A percentile compares a stretch with the other conserved stretches of the same genome.
phyloP scores from a whole-genome alignment of 2,329 filamentous ascomycete species.

The Colletotrichum destructivum region DNA sequence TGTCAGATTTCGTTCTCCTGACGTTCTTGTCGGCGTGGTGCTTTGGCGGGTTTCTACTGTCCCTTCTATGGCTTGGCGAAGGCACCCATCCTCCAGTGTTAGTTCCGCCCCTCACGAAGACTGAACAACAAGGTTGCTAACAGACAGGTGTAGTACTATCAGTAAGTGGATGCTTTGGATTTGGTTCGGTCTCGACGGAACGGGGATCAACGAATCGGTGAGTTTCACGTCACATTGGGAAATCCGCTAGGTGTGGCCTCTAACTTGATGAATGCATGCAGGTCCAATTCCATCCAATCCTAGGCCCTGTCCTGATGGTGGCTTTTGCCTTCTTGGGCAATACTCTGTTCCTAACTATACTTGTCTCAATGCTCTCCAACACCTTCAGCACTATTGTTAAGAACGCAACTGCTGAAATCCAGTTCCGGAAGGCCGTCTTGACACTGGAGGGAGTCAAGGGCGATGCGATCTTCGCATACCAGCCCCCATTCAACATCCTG shows the following conservation, averaged over 20 bases:
- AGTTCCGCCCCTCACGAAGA: slow-evolving; percentile 43
- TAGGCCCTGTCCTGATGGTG: slow-evolving; percentile 86
- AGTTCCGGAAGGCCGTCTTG: slow-evolving; percentile 84
- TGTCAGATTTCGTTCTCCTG: slow-evolving; percentile 86
- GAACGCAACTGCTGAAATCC: slow-evolving; percentile 86
- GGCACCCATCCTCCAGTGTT: slow-evolving; percentile 72
- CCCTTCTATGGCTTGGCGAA: slow-evolving; percentile 83
- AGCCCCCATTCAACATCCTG: slow-evolving; percentile 86
- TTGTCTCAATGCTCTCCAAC: slow-evolving; percentile 89
- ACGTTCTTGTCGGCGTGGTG: slow-evolving; percentile 85
- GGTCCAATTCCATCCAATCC: slow-evolving; percentile 82
- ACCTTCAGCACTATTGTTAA: slow-evolving; percentile 85
- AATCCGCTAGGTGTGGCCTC: not conserved
- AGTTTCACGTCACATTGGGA: slow-evolving; percentile 40
- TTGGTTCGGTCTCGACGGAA: slow-evolving; percentile 89
- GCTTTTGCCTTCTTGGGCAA: slow-evolving; percentile 89
- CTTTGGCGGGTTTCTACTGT: slow-evolving; percentile 85
- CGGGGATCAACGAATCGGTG: slow-evolving; percentile 72
- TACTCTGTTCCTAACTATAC: slow-evolving; percentile 89
- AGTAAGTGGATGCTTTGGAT: slow-evolving; percentile 95
- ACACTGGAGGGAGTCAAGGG: slow-evolving; percentile 90
- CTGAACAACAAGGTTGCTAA: slow-evolving; percentile 1
- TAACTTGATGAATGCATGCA: slow-evolving; percentile 50
- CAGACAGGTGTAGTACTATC: slow-evolving; percentile 68
- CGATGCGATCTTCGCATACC: slow-evolving; percentile 86